Conservation (phyloP, 805 yeast species). For the Pichia manshurica region DNA sequence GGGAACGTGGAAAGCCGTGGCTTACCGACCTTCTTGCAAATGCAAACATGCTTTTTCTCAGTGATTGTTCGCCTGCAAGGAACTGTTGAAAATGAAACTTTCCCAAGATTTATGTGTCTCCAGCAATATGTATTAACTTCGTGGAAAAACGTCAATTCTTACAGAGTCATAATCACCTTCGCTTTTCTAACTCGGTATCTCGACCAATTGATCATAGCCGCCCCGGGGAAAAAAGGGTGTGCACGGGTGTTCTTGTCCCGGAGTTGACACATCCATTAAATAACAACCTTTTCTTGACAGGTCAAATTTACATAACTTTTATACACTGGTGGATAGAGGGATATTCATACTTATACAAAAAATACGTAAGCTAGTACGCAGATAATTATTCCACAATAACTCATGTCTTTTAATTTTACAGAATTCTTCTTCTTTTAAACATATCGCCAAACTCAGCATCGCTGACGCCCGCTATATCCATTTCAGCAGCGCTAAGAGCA, state of each 20-base stretch:
- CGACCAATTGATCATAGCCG: no score
- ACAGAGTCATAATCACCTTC: background rate
- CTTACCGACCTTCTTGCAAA: constrained; percentile 5
- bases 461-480: constrained; percentile 1
- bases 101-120: no score
- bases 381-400: no score
- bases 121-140: no score
- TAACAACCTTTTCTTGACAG: no score
- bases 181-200: background rate
- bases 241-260: no score
- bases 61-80: background rate
- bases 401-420: constrained; percentile 2
- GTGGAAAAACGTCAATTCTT: background rate
- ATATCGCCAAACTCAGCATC: constrained; percentile 15
- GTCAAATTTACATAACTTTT: no score
- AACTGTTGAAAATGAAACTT: no score
- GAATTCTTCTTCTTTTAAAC: constrained; percentile 14
- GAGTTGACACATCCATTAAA: no score
- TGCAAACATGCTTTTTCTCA: background rate
- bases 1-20: background rate
- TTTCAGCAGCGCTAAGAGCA: background rate
- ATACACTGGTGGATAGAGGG: background rate
- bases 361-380: no score
- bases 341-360: background rate
- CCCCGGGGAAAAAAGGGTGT: no score